Evolutionary conservation across 2,329 filamentous ascomycete genomes (phyloP).

Genomic region (Diaporthe aspalathi): DNA sequence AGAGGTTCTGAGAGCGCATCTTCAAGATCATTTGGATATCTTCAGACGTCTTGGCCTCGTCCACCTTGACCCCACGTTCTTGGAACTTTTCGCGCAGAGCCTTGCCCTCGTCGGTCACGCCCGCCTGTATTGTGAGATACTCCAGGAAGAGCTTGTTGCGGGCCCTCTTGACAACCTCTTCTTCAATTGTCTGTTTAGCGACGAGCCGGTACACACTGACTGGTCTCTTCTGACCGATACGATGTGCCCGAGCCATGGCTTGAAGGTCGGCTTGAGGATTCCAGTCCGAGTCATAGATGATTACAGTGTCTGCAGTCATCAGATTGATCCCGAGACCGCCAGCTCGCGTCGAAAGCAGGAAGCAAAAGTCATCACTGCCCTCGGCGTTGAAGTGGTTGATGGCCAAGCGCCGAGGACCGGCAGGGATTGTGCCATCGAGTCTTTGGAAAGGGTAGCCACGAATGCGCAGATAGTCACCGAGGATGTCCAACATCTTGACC

Average conservation of each 20-base stretch:
- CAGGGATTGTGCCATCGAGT: conserved; percentile 93
- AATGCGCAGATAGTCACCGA: conserved; percentile 92
- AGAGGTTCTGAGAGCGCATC: conserved; percentile 98
- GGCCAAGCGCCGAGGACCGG: conserved; percentile 86
- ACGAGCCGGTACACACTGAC: conserved; percentile 97
- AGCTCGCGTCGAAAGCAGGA: conserved; percentile 92
- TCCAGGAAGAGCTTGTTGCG: conserved; percentile 98
- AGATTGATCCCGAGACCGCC: conserved; percentile 98
- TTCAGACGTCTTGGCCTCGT: conserved; percentile 89
- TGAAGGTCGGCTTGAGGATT: conserved; percentile 98
- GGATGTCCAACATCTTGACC: conserved; percentile 98
- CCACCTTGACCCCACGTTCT: conserved; percentile 78
- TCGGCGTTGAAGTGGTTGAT: conserved; percentile 99
- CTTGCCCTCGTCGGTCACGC: conserved; percentile 94
- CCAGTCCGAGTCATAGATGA: conserved; percentile 99
- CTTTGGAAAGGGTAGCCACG: conserved; percentile 96
- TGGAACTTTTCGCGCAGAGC: conserved; percentile 79
- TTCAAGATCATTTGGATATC: conserved; percentile 98
- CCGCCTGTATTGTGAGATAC: conserved; percentile 96
- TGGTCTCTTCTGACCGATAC: conserved; percentile 95
- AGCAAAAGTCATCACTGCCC: conserved; percentile 94
- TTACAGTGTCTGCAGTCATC: conserved; percentile 98
- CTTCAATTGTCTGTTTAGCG: conserved; percentile 97
- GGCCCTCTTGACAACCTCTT: conserved; percentile 95
- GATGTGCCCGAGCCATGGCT: conserved; percentile 97